Conservation (phyloP, 768 basidiomycete genomes). For the Xanthoconium stramineum region DNA sequence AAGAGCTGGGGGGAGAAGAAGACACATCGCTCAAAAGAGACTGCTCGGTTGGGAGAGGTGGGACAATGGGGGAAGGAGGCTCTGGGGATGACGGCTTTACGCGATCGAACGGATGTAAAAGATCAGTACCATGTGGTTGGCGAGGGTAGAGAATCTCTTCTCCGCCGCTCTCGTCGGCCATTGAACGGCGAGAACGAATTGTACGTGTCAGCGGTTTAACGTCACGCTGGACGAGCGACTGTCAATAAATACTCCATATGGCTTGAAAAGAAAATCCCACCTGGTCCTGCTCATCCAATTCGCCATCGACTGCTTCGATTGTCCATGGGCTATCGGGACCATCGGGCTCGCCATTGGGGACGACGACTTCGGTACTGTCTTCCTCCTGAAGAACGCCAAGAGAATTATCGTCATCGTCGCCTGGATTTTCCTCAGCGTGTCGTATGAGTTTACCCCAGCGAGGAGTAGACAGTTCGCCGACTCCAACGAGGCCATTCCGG, state of each 20-base stretch:
- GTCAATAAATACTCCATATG: background rate
- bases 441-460: conserved; percentile 70
- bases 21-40: conserved; percentile 28
- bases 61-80: conserved; percentile 25
- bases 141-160: conserved; percentile 89
- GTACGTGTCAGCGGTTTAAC: conserved; percentile 44
- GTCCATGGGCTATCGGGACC: conserved; percentile 82
- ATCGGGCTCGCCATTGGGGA: conserved; percentile 45
- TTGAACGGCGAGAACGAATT: conserved; percentile 59
- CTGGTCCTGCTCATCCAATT: conserved; percentile 67
- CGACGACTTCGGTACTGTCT: conserved; percentile 27
- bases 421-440: conserved; percentile 33
- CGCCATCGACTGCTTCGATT: conserved; percentile 82
- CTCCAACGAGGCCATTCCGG: conserved; percentile 83
- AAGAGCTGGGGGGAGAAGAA: conserved; percentile 63
- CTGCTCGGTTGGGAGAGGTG: conserved; percentile 32
- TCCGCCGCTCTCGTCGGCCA: conserved; percentile 82
- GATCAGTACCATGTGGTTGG: conserved; percentile 37
- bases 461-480: conserved; percentile 96
- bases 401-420: conserved; percentile 41
- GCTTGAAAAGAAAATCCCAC: conserved; percentile 35
- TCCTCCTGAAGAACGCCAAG: conserved; percentile 31
- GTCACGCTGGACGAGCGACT: conserved; percentile 36
- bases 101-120: conserved; percentile 32
- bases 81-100: conserved; percentile 31